Conservation (phyloP, 257 asterid species). For the Striga asiatica region DNA sequence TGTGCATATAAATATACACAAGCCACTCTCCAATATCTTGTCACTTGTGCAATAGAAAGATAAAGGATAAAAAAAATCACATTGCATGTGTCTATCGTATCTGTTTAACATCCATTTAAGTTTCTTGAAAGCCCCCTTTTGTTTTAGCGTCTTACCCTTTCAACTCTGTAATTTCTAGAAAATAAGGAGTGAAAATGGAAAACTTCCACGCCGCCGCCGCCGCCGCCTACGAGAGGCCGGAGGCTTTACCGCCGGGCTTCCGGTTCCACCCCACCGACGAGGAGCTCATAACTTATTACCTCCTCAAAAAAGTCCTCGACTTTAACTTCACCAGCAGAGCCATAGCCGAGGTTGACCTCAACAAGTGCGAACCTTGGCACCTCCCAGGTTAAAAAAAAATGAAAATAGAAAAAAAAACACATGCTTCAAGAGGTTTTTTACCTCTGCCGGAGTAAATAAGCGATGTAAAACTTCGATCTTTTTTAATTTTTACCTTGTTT, state of each 20-base stretch:
- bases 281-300: slow-evolving; percentile 75
- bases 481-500: neutral
- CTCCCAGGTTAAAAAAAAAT: too few relatives aligned
- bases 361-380: slow-evolving; percentile 94
- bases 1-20: neutral
- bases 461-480: neutral
- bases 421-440: too few relatives aligned
- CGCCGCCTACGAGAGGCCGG: slow-evolving; percentile 29
- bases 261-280: slow-evolving; percentile 90
- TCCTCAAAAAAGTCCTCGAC: slow-evolving; percentile 70
- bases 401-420: too few relatives aligned
- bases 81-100: too few relatives aligned
- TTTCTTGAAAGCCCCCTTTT: neutral
- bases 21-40: too few relatives aligned
- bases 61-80: too few relatives aligned
- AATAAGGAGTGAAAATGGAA: slow-evolving; percentile 42
- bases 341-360: slow-evolving; percentile 81
- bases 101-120: too few relatives aligned
- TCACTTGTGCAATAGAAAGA: too few relatives aligned
- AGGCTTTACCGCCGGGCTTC: slow-evolving; percentile 70
- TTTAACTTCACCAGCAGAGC: slow-evolving; percentile 49
- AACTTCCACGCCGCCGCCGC: slow-evolving; percentile 11
- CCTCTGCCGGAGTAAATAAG: neutral
- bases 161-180: neutral
- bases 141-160: neutral